Percentiles rank a stretch among this genome's conserved stretches.
phyloP scores from a whole-genome alignment of 192 early-diverging fungal species.

The Blastocladiella britannica region DNA sequence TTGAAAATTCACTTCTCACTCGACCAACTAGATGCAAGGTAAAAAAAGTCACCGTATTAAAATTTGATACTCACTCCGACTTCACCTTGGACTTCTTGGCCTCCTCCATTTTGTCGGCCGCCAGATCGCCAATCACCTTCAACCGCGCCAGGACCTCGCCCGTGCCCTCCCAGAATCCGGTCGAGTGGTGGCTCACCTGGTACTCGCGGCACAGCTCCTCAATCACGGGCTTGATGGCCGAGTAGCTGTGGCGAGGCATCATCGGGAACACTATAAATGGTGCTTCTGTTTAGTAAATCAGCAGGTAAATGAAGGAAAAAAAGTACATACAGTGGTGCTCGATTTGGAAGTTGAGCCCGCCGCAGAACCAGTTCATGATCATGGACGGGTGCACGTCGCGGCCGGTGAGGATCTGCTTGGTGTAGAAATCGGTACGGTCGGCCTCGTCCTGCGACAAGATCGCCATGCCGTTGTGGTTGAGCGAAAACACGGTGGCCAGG shows the following conservation, averaged over 20 bases:
- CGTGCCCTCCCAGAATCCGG: conserved; percentile 33
- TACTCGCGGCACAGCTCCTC: conserved; percentile 43
- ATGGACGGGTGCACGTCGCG: conserved; percentile 39
- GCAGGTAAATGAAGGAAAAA: neutral
- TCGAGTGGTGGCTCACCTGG: conserved; percentile 37
- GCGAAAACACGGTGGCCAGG: conserved; percentile 49
- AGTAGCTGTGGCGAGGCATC: conserved; percentile 52
- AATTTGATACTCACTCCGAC: no score
- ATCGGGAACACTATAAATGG: conserved; percentile 41
- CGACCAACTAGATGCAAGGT: no score
- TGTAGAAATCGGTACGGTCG: conserved; percentile 47
- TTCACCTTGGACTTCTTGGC: conserved; percentile 7
- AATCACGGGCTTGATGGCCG: conserved; percentile 39
- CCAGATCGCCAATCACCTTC: conserved; percentile 17
- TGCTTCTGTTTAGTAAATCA: neutral
- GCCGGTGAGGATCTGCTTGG: conserved; percentile 54
- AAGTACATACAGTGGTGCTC: conserved; percentile 49
- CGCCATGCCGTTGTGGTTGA: conserved; percentile 79
- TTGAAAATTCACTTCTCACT: no score
- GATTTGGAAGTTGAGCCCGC: conserved; percentile 67
- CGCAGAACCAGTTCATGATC: conserved; percentile 62
- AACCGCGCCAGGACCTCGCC: conserved; percentile 36
- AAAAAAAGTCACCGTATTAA: no score
- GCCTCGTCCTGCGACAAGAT: conserved; percentile 42
- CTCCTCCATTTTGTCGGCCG: conserved; percentile 18